phyloP scores from a whole-genome alignment of 257 asterid genomes.

The Anisodus acutangulus region DNA sequence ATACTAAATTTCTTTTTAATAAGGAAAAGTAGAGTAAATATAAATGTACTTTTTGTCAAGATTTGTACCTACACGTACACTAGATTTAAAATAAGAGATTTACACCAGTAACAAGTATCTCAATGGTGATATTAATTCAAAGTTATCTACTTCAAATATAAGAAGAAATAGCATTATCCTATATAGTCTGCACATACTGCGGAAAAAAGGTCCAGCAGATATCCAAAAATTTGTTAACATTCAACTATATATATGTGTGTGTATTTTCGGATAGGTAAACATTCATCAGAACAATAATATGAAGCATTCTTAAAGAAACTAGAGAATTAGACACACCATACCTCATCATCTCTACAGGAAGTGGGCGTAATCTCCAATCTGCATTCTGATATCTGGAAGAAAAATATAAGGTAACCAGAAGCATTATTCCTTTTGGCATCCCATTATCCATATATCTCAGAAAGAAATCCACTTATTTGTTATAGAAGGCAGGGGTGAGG shows the following conservation, averaged over 20 bases:
- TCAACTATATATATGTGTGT: too few relatives aligned
- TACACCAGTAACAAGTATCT: neutral
- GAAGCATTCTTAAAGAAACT: neutral
- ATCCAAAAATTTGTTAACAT: neutral
- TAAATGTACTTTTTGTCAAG: neutral
- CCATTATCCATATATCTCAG: neutral
- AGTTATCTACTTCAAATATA: neutral
- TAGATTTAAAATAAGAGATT: too few relatives aligned
- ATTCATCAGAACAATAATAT: neutral
- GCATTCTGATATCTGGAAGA: slow-evolving; percentile 92
- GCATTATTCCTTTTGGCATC: neutral
- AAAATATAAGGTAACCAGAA: slow-evolving; percentile 40
- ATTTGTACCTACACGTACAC: neutral
- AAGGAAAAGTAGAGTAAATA: neutral
- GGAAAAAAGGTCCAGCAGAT: neutral
- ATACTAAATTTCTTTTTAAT: neutral
- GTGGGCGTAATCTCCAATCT: slow-evolving; percentile 99
- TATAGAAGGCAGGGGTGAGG: neutral
- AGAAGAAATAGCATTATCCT: neutral
- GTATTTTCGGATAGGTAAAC: neutral
- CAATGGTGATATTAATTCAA: neutral
- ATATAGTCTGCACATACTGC: neutral
- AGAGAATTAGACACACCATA: slow-evolving; percentile 32
- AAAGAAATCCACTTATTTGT: slow-evolving; percentile 8
- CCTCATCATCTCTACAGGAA: slow-evolving; percentile 88